Conservation (phyloP, 2,329 filamentous ascomycete species). For the Diaporthe sp. region DNA sequence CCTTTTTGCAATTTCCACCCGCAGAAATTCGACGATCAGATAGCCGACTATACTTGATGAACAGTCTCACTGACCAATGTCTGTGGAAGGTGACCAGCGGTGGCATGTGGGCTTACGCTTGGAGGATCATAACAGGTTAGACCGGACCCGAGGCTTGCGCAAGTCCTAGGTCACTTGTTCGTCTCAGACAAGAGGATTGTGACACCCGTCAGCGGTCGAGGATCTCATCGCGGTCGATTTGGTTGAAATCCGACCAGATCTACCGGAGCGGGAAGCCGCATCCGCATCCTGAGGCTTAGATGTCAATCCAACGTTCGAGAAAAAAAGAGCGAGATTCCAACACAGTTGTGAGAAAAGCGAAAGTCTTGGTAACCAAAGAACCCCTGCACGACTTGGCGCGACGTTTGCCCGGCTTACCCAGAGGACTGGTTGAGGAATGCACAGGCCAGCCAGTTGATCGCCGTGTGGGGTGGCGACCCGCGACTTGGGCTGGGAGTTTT, state of each 20-base stretch:
- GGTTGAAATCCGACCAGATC: background rate
- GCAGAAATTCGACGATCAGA: conserved; percentile 9
- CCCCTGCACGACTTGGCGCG: conserved; percentile 12
- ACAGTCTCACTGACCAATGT: background rate
- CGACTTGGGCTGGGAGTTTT: conserved; percentile 26
- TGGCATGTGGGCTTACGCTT: conserved; percentile 22
- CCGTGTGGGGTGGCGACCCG: conserved; percentile 25
- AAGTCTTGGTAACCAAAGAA: background rate
- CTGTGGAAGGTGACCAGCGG: conserved; percentile 6
- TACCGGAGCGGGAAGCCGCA: conserved; percentile 3
- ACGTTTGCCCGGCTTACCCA: conserved; percentile 34
- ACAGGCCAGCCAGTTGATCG: conserved; percentile 31
- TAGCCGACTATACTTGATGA: conserved; percentile 10
- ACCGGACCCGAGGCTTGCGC: conserved; percentile 16
- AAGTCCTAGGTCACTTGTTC: conserved; percentile 14
- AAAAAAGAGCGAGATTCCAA: background rate
- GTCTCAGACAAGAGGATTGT: conserved; percentile 10
- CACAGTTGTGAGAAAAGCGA: no score
- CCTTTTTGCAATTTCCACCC: background rate
- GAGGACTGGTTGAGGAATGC: conserved; percentile 19
- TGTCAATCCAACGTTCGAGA: background rate
- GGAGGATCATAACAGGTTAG: conserved; percentile 13
- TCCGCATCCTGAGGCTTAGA: conserved; percentile 9
- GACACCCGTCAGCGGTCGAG: background rate
- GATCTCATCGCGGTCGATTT: background rate